These are phyloP conservation scores for Septoria linicola DNA, from an alignment of 2,329 filamentous ascomycete genomes.

Conservation along the genomic window DNA sequence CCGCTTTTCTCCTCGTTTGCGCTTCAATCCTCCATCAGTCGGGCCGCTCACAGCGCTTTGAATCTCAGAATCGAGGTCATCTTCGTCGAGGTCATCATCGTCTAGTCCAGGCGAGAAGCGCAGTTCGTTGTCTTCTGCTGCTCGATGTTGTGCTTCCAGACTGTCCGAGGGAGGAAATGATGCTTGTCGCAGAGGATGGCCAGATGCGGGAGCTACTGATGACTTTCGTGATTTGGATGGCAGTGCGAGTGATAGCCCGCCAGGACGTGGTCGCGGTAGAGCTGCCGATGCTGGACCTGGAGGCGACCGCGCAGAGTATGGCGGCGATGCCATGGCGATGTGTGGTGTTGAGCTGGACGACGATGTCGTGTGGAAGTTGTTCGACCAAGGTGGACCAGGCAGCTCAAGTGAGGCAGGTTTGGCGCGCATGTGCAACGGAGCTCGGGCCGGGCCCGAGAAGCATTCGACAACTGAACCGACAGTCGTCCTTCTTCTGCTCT, in stretches of 20 bases:
- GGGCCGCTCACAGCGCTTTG: constrained; percentile 33
- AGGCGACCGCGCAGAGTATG: constrained; percentile 27
- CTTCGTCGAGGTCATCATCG: constrained; percentile 33
- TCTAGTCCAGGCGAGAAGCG: constrained; percentile 33
- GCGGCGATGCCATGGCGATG: constrained; percentile 29
- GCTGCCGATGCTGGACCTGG: constrained; percentile 28
- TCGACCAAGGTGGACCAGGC: background rate
- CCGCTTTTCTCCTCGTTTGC: constrained; percentile 33
- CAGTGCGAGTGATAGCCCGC: constrained; percentile 54
- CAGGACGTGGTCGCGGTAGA: constrained; percentile 58
- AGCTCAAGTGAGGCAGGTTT: too few species aligned
- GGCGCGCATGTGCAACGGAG: too few species aligned
- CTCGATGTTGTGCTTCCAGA: constrained; percentile 52
- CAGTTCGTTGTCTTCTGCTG: constrained; percentile 22
- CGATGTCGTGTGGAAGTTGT: constrained; percentile 7
- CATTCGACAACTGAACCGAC: too few species aligned
- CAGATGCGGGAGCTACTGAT: constrained; percentile 57
- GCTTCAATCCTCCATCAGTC: constrained; percentile 42
- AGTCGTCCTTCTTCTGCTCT: too few species aligned
- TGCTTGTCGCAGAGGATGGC: constrained; percentile 73
- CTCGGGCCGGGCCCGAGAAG: too few species aligned
- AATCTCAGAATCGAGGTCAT: constrained; percentile 38
- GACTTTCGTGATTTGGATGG: constrained; percentile 67
- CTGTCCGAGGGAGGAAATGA: constrained; percentile 65
- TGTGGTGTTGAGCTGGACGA: background rate